Percentiles rank a stretch among this genome's conserved stretches.
Evolutionary conservation across 75 land plant genomes (phyloP).

Genomic region (Pinus taeda): DNA sequence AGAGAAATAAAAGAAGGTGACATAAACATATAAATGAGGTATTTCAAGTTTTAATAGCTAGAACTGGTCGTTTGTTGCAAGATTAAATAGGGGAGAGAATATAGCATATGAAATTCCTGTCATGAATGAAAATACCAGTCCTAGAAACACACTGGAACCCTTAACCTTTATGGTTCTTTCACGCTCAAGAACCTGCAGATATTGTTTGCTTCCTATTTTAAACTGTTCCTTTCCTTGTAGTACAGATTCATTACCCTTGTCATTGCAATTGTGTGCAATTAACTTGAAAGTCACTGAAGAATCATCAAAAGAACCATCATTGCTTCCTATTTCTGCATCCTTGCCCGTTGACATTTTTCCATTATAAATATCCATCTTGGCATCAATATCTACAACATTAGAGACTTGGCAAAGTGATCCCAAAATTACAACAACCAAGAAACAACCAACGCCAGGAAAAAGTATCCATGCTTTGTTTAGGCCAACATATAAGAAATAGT

Average conservation of each 20-base stretch:
- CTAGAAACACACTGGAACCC: slow-evolving; percentile 13
- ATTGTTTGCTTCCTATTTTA: slow-evolving; percentile 78
- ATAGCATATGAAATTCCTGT: slow-evolving; percentile 26
- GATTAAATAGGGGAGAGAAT: slow-evolving; percentile 28
- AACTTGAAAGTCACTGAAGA: neutral
- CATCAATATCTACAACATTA: slow-evolving; percentile 17
- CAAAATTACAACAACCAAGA: slow-evolving; percentile 19
- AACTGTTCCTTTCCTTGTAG: slow-evolving; percentile 12
- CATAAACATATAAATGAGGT: slow-evolving; percentile 16
- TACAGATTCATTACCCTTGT: neutral
- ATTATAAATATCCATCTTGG: slow-evolving; percentile 5
- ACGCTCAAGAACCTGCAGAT: slow-evolving; percentile 66
- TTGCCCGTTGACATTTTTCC: slow-evolving; percentile 1
- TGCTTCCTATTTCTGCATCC: too few species aligned
- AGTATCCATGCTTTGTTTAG: slow-evolving; percentile 19
- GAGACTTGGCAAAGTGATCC: slow-evolving; percentile 32
- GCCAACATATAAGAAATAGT: slow-evolving; percentile 26
- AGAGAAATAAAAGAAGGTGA: slow-evolving; percentile 30
- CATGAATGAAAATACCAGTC: slow-evolving; percentile 21
- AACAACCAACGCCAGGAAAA: slow-evolving; percentile 32
- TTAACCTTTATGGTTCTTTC: slow-evolving; percentile 80
- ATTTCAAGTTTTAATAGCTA: slow-evolving; percentile 16
- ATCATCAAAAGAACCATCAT: too few species aligned
- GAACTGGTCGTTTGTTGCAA: slow-evolving; percentile 29
- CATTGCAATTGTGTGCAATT: too few species aligned